Conservation (phyloP, 1,139 yeast species). For the Lodderomyces orthopsilosis region DNA sequence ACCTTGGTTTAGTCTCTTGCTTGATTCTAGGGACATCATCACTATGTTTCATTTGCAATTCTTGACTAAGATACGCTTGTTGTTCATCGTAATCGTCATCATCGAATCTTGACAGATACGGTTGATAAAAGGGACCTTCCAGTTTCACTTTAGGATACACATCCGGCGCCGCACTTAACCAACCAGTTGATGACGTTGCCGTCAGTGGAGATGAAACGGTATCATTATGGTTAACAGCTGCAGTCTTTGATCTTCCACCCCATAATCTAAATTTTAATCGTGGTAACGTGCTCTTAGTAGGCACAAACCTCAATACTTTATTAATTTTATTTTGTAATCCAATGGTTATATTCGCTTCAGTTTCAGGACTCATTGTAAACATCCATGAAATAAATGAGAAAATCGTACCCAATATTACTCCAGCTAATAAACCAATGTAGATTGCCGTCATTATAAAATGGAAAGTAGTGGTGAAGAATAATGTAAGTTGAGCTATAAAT, state of each 20-base stretch:
- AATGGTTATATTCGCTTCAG: neutral
- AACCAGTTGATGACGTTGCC: neutral
- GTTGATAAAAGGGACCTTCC: neutral
- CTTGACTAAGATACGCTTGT: neutral
- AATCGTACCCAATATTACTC: constrained; percentile 1
- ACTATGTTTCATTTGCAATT: neutral
- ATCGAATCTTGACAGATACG: neutral
- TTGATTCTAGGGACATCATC: neutral
- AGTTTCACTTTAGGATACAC: constrained; percentile 1
- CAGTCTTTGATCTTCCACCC: neutral
- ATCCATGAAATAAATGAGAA: constrained; percentile 2
- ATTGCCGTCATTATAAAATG: constrained; percentile 3
- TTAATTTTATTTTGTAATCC: neutral
- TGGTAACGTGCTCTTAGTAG: neutral
- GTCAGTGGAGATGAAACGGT: neutral
- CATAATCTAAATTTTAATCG: neutral
- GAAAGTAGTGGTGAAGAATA: constrained; percentile 3
- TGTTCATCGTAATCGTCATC: constrained; percentile 1
- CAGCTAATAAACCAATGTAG: constrained; percentile 1
- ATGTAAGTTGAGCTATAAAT: constrained; percentile 1
- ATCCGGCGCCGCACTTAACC: neutral
- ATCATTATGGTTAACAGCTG: too few relatives aligned
- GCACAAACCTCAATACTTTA: neutral
- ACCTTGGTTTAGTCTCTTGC: neutral
- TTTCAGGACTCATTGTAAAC: constrained; percentile 2